Conservation (phyloP, 768 basidiomycete species). For the Phanerodontia chrysosporium region DNA sequence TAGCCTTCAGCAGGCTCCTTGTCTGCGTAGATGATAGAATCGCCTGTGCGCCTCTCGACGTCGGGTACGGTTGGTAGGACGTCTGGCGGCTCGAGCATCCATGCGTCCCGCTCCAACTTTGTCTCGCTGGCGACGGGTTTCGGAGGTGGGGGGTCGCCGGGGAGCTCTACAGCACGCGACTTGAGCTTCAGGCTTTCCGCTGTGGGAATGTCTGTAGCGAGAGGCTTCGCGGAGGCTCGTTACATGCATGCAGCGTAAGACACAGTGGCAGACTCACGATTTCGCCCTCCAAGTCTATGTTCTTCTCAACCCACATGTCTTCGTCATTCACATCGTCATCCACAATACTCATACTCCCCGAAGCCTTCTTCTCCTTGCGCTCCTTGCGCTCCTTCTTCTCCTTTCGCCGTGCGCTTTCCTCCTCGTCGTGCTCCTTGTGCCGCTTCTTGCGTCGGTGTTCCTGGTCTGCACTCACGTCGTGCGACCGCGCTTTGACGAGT, state of each 20-base stretch:
- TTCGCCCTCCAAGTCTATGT: slow-evolving; percentile 74
- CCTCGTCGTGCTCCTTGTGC: slow-evolving; percentile 47
- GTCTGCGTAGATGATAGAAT: slow-evolving; percentile 25
- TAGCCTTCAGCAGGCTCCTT: slow-evolving; percentile 66
- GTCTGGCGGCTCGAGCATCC: slow-evolving; percentile 70
- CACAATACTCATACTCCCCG: slow-evolving; percentile 41
- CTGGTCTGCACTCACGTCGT: slow-evolving; percentile 32
- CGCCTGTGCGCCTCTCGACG: slow-evolving; percentile 23
- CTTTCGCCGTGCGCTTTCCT: slow-evolving; percentile 43
- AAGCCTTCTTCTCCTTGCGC: slow-evolving; percentile 45
- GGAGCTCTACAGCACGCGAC: slow-evolving; percentile 49
- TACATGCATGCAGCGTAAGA: not conserved
- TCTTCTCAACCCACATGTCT: slow-evolving; percentile 86
- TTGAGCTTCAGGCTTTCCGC: slow-evolving; percentile 65
- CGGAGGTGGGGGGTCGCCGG: slow-evolving; percentile 46
- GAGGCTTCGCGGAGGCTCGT: slow-evolving; percentile 36
- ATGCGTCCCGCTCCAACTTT: slow-evolving; percentile 68
- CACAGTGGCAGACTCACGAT: slow-evolving; percentile 46
- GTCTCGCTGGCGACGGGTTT: slow-evolving; percentile 41
- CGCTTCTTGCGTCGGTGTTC: slow-evolving; percentile 49
- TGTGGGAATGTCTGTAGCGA: slow-evolving; percentile 74
- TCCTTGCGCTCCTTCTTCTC: slow-evolving; percentile 50
- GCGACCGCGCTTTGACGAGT: slow-evolving; percentile 28
- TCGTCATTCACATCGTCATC: slow-evolving; percentile 76
- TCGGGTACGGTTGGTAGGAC: slow-evolving; percentile 22